A percentile compares a stretch with the other conserved stretches of the same genome.
These are phyloP conservation scores for Fusarium multiceps DNA, from an alignment of 2,329 filamentous ascomycete genomes.

Conservation along the genomic window DNA sequence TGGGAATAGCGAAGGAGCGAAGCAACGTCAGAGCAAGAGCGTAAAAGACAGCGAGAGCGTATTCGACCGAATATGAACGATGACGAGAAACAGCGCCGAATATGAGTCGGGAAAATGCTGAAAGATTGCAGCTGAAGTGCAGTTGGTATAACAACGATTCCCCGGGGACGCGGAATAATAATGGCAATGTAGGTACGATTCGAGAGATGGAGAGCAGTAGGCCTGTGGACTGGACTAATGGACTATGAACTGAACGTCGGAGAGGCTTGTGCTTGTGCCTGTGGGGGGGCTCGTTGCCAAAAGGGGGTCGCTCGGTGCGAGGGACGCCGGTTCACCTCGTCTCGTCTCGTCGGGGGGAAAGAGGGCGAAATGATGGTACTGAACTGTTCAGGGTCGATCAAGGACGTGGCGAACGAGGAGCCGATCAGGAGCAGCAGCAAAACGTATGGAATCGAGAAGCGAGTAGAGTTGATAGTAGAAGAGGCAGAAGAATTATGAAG, in stretches of 20 bases:
- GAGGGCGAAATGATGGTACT: conserved; percentile 25
- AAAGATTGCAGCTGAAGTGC: conserved; percentile 24
- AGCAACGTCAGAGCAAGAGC: conserved; percentile 31
- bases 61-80: conserved; percentile 33
- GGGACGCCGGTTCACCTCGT: conserved; percentile 46
- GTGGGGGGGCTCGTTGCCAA: conserved; percentile 44
- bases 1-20: conserved; percentile 36
- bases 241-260: conserved; percentile 28
- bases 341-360: conserved; percentile 29
- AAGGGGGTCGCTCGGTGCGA: conserved; percentile 48
- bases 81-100: conserved; percentile 31
- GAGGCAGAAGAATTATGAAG: conserved; percentile 26
- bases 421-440: not conserved
- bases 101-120: conserved; percentile 10
- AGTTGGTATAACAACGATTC: conserved; percentile 39
- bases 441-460: not conserved
- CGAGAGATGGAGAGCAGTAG: conserved; percentile 34
- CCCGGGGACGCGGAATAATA: conserved; percentile 44
- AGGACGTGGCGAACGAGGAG: not conserved
- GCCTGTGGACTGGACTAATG: conserved; percentile 31
- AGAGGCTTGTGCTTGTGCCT: conserved; percentile 43
- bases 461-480: conserved; percentile 32
- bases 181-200: conserved; percentile 45
- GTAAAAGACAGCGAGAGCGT: conserved; percentile 30
- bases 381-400: not conserved